These are phyloP conservation scores for Mrakiaceae sp. DNA, from an alignment of 1,284 basidiomycete genomes.

Conservation along the genomic window DNA sequence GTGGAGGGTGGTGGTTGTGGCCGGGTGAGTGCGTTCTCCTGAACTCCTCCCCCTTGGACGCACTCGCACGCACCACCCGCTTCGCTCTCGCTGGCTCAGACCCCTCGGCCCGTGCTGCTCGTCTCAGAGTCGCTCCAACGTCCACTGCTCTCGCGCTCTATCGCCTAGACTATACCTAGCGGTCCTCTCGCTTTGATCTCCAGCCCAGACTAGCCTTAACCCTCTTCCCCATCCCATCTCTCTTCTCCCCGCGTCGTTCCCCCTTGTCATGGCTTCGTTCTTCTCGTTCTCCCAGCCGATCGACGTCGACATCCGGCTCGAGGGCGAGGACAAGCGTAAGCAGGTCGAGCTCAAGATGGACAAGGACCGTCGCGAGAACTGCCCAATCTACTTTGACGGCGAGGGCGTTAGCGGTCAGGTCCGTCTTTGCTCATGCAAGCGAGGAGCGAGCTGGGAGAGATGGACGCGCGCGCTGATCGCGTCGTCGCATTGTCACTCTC, in stretches of 20 bases:
- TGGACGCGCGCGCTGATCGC: background rate
- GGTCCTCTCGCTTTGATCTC: too few relatives aligned
- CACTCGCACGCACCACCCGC: too few relatives aligned
- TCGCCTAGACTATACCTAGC: too few relatives aligned
- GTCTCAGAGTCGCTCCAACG: too few relatives aligned
- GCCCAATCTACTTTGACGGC: constrained; percentile 91
- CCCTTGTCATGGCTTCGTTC: constrained; percentile 59
- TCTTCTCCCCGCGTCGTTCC: background rate
- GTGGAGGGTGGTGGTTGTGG: too few relatives aligned
- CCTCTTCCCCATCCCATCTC: background rate
- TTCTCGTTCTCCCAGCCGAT: constrained; percentile 73
- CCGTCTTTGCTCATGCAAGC: constrained; percentile 27
- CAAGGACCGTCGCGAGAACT: constrained; percentile 66
- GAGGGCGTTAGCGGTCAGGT: constrained; percentile 81
- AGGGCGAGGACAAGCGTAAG: constrained; percentile 75
- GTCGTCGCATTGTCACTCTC: background rate
- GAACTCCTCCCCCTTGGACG: too few relatives aligned
- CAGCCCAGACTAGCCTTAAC: too few relatives aligned
- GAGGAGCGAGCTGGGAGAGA: background rate
- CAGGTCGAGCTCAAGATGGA: constrained; percentile 53
- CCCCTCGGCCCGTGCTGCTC: too few relatives aligned
- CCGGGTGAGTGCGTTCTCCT: too few relatives aligned
- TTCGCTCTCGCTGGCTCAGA: too few relatives aligned
- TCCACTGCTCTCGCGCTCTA: too few relatives aligned
- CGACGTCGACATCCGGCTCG: constrained; percentile 80